Conservation (phyloP, 106 monocot genomes). For the Apostasia ramifera region DNA sequence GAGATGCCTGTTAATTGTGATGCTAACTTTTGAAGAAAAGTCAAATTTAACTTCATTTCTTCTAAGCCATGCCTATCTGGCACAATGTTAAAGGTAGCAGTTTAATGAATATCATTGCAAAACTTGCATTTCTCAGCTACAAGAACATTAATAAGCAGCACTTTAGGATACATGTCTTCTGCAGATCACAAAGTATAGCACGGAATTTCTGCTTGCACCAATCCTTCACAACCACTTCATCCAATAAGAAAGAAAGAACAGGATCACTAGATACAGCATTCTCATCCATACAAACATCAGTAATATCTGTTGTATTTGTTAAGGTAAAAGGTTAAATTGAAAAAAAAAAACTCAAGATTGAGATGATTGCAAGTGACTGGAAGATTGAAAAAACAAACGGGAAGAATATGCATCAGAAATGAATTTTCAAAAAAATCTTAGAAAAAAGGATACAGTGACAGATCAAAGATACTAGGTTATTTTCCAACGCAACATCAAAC, state of each 20-base stretch:
- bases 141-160: background rate
- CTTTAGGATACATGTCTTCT: conserved; percentile 65
- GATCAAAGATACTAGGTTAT: conserved; percentile 81
- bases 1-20: conserved; percentile 55
- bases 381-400: background rate
- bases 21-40: conserved; percentile 38
- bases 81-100: conserved; percentile 28
- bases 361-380: background rate
- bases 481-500: conserved; percentile 89
- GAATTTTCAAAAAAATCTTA: background rate
- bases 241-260: conserved; percentile 85
- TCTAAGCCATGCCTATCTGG: conserved; percentile 40
- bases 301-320: conserved; percentile 63
- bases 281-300: conserved; percentile 97
- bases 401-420: conserved; percentile 1
- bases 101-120: conserved; percentile 1
- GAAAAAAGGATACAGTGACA: conserved; percentile 89
- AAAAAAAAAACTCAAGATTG: background rate
- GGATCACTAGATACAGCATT: conserved; percentile 96
- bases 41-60: conserved; percentile 41
- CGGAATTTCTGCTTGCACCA: conserved; percentile 77
- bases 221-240: conserved; percentile 96
- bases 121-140: background rate
- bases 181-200: conserved; percentile 36
- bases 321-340: conserved; percentile 29